Base-by-base conservation (phyloP, 164 flowering plant species). In the Stephania japonica region DNA sequence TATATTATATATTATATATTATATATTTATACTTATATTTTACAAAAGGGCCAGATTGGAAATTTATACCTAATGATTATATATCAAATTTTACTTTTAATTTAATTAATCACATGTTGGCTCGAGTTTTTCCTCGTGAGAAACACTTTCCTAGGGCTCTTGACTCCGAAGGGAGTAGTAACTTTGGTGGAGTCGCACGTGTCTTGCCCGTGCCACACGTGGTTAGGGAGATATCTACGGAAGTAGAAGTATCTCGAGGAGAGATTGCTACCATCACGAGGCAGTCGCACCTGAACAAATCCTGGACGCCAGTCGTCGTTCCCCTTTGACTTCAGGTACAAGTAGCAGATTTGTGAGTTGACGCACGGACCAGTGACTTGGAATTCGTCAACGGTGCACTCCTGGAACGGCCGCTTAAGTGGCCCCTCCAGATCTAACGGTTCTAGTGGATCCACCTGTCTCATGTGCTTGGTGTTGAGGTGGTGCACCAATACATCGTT, bases 261-360 rank as follows among this genome's bases (percentile, higher is more conserved):
- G 7, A 88, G 71, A 49, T n/a, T 72, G 81, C 1, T 83, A 4
- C n/a, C n/a, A 6, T 73, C 65, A 8, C 77, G 83, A 2, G 72
- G 19, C 0, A 80, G 85, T 8, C 71, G 77, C 1, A 90, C 86
- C 19, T 83, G 87, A 0, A 81, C 91, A n/a, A 82, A 78, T 14
- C 94, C 90, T 0, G 94, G 91, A 27, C 94, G 62, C 90, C 94
- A 90, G 1, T 80, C 83, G 47, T 90, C 91, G 11, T 70, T 7
- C 4, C 92, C 94, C 10, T 42, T 72, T 32, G 83, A 72, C 41
- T 86, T 85, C 16, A 88, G 84, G 69, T 87, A 90, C 1, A 88
- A 63, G 65, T 88, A 90, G 72, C 94, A 90, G 1, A 88, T 65
- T 4, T 82, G 85, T 10, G 90, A 78, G 13, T 83, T 80, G n/a